A percentile compares a stretch with the other conserved stretches of the same genome.
phyloP scores from a whole-genome alignment of 495 filamentous ascomycete species.

The Lepidopterella palustris region DNA sequence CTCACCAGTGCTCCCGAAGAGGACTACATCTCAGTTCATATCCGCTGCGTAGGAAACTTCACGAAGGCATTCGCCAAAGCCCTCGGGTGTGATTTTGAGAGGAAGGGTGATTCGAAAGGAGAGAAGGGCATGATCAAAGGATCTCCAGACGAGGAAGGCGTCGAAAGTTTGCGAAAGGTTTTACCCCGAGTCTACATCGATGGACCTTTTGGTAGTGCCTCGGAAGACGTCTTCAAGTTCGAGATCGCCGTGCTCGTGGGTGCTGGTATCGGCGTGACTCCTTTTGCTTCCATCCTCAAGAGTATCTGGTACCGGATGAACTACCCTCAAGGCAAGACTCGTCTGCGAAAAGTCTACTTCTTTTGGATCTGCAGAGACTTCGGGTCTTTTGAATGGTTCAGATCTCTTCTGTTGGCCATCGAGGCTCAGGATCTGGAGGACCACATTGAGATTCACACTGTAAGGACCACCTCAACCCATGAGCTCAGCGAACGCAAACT shows the following conservation, averaged over 20 bases:
- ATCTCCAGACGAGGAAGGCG: constrained; percentile 41
- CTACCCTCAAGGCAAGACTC: constrained; percentile 66
- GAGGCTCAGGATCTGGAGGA: constrained; percentile 76
- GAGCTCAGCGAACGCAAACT: constrained; percentile 9
- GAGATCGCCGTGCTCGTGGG: constrained; percentile 63
- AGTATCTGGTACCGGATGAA: constrained; percentile 85
- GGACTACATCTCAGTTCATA: constrained; percentile 74
- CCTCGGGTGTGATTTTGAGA: constrained; percentile 62
- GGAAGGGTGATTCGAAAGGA: constrained; percentile 39
- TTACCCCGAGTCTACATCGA: constrained; percentile 71
- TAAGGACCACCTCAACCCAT: constrained; percentile 24
- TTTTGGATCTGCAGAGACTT: constrained; percentile 81
- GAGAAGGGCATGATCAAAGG: constrained; percentile 51
- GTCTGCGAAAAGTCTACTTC: constrained; percentile 74
- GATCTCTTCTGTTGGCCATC: constrained; percentile 68
- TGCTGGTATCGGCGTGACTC: constrained; percentile 67
- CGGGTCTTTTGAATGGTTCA: constrained; percentile 76
- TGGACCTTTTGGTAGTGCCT: constrained; percentile 71
- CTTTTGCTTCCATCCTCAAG: constrained; percentile 73
- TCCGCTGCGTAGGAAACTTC: constrained; percentile 66
- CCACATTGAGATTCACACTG: constrained; percentile 64
- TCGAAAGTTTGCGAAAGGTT: constrained; percentile 61
- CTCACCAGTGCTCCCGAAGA: constrained; percentile 74
- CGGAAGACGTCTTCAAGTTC: constrained; percentile 73
- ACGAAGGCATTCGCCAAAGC: constrained; percentile 56